Percentiles rank a stretch among this genome's conserved stretches.
phyloP scores from a whole-genome alignment of 2,329 filamentous ascomycete genomes.

The Exophiala aquamarina region DNA sequence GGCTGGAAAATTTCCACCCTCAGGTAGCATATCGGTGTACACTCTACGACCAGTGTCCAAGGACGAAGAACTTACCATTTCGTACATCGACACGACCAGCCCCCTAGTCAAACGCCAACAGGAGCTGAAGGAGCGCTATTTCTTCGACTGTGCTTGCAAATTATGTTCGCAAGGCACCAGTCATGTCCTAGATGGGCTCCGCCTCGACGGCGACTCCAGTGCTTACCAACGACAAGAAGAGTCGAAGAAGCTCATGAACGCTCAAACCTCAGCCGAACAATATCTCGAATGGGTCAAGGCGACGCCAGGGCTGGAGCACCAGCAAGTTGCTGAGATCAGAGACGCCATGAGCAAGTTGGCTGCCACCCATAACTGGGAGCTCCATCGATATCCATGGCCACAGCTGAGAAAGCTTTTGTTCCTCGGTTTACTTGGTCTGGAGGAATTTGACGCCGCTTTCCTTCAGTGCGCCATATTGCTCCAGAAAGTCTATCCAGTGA shows the following conservation, averaged over 20 bases:
- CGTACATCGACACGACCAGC: slow-evolving; percentile 60
- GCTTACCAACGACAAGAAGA: not conserved
- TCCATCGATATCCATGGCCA: slow-evolving; percentile 56
- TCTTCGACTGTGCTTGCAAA: slow-evolving; percentile 57
- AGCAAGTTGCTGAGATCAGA: slow-evolving; percentile 38
- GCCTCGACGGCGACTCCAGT: not conserved
- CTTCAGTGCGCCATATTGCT: slow-evolving; percentile 53
- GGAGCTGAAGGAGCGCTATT: slow-evolving; percentile 56
- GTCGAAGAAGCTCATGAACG: not conserved
- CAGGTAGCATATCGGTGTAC: slow-evolving; percentile 17
- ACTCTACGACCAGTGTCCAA: slow-evolving; percentile 52
- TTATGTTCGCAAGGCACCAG: slow-evolving; percentile 7
- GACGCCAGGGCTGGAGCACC: slow-evolving; percentile 23
- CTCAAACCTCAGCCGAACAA: slow-evolving; percentile 19
- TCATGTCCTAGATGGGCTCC: not conserved
- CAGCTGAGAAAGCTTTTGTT: slow-evolving; percentile 56
- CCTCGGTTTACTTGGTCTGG: slow-evolving; percentile 44
- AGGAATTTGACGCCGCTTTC: slow-evolving; percentile 49
- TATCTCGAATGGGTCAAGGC: slow-evolving; percentile 29
- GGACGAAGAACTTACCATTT: slow-evolving; percentile 60
- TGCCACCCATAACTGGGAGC: slow-evolving; percentile 43
- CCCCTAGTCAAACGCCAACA: slow-evolving; percentile 51
- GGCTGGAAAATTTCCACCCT: slow-evolving; percentile 1
- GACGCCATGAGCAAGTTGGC: slow-evolving; percentile 42
- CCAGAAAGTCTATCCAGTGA: slow-evolving; percentile 50